These are phyloP conservation scores for Apiospora malaysiana DNA, from an alignment of 2,329 filamentous ascomycete genomes.

Conservation along the genomic window DNA sequence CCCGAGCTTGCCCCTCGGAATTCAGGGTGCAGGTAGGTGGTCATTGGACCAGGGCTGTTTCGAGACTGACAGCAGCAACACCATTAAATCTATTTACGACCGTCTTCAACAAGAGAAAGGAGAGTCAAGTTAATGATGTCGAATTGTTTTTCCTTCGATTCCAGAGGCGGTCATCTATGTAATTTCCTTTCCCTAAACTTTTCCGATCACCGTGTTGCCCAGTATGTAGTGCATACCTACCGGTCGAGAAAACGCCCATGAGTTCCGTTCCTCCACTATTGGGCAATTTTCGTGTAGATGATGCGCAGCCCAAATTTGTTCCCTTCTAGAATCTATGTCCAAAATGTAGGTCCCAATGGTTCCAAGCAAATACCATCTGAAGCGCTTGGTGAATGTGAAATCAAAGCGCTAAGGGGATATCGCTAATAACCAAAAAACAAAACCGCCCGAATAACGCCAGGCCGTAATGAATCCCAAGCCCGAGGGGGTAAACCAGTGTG, in stretches of 20 bases:
- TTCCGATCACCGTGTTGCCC: constrained; percentile 4
- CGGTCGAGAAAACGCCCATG: not conserved
- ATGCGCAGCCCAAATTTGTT: constrained; percentile 5
- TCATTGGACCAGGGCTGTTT: not conserved
- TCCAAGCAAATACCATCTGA: constrained; percentile 7
- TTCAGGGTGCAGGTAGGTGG: not conserved
- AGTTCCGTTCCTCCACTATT: not conserved
- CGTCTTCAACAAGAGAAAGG: not conserved
- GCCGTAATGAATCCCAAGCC: not conserved
- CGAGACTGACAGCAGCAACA: not conserved
- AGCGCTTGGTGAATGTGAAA: constrained; percentile 2
- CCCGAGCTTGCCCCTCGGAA: not conserved
- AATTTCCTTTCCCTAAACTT: not conserved
- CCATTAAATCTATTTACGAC: not conserved
- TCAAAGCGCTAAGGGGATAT: constrained; percentile 14
- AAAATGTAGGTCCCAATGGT: not conserved
- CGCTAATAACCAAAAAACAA: not conserved
- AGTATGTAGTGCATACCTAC: not conserved
- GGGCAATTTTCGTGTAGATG: not conserved
- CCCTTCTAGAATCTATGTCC: constrained; percentile 10
- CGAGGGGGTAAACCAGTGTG: not conserved
- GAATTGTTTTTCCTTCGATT: not conserved
- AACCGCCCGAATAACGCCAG: constrained; percentile 7
- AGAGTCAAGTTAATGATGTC: not conserved
- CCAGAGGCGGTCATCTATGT: constrained; percentile 15